Evolutionary conservation across 306 rosid species (phyloP).

Genomic region (Luffa acutangula): DNA sequence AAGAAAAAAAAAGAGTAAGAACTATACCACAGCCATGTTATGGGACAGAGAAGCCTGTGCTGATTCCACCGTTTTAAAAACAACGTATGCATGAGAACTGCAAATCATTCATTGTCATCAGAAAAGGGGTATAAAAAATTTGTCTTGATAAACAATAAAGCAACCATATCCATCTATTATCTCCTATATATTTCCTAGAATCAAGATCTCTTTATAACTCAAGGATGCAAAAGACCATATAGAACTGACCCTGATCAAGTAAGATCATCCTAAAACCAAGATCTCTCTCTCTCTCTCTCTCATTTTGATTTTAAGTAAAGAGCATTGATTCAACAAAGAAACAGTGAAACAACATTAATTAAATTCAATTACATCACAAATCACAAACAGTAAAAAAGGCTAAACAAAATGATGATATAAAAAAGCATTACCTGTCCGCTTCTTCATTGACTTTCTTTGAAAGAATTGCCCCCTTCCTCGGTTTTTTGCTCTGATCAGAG

Average conservation of each 20-base stretch:
- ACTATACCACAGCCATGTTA: conserved; percentile 78
- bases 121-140: background rate
- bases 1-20: background rate
- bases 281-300: background rate
- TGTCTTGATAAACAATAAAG: background rate
- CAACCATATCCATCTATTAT: background rate
- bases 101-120: conserved; percentile 22
- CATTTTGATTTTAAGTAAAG: background rate
- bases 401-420: background rate
- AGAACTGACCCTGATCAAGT: background rate
- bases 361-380: background rate
- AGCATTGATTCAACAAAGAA: background rate
- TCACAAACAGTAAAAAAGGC: background rate
- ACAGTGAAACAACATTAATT: background rate
- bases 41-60: conserved; percentile 77
- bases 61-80: conserved; percentile 58
- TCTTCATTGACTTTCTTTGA: conserved; percentile 54
- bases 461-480: conserved; percentile 79
- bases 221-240: background rate
- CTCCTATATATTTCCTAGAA: background rate
- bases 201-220: background rate
- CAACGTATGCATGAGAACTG: conserved; percentile 79
- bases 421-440: conserved; percentile 56
- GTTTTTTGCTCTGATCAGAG: conserved; percentile 51
- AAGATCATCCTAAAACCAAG: background rate